Conservation (phyloP, 1,284 basidiomycete species). For the Leccinum glutinopallens region DNA sequence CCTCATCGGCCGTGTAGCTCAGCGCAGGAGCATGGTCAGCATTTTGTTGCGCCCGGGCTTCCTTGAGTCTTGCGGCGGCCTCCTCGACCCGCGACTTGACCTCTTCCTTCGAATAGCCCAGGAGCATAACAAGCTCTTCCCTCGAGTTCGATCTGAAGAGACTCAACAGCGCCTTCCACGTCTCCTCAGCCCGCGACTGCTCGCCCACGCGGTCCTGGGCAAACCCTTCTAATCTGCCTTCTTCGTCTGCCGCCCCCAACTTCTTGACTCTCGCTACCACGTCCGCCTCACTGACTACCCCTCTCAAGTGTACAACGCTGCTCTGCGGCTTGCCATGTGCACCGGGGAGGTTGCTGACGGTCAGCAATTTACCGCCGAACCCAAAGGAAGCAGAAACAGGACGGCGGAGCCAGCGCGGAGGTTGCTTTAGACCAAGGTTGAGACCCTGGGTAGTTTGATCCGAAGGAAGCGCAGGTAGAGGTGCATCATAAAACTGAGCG, state of each 20-base stretch:
- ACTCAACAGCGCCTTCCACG: slow-evolving; percentile 89
- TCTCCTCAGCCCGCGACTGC: slow-evolving; percentile 49
- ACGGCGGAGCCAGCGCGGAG: slow-evolving; percentile 94
- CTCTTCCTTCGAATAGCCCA: slow-evolving; percentile 93
- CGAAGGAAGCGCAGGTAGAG: slow-evolving; percentile 52
- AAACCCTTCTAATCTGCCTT: slow-evolving; percentile 62
- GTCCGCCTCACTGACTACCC: slow-evolving; percentile 75
- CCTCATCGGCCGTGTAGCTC: slow-evolving; percentile 43
- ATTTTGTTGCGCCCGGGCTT: slow-evolving; percentile 34
- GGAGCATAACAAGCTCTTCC: slow-evolving; percentile 87
- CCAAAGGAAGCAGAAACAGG: slow-evolving; percentile 87
- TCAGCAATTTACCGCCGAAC: slow-evolving; percentile 88
- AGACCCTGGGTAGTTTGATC: slow-evolving; percentile 26
- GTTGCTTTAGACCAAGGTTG: slow-evolving; percentile 78
- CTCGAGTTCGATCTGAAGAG: slow-evolving; percentile 89
- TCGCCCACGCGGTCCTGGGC: slow-evolving; percentile 56
- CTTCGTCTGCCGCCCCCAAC: slow-evolving; percentile 71
- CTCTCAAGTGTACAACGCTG: slow-evolving; percentile 75
- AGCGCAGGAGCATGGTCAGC: slow-evolving; percentile 28
- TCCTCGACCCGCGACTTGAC: slow-evolving; percentile 80
- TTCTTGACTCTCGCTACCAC: slow-evolving; percentile 80
- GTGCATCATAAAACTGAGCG: slow-evolving; percentile 77
- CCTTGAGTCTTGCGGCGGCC: slow-evolving; percentile 77
- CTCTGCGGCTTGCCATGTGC: slow-evolving; percentile 79
- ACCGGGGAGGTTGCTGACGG: slow-evolving; percentile 72